Base-by-base conservation (phyloP, 2,329 filamentous ascomycete genomes). In the Fusarium sp. region DNA sequence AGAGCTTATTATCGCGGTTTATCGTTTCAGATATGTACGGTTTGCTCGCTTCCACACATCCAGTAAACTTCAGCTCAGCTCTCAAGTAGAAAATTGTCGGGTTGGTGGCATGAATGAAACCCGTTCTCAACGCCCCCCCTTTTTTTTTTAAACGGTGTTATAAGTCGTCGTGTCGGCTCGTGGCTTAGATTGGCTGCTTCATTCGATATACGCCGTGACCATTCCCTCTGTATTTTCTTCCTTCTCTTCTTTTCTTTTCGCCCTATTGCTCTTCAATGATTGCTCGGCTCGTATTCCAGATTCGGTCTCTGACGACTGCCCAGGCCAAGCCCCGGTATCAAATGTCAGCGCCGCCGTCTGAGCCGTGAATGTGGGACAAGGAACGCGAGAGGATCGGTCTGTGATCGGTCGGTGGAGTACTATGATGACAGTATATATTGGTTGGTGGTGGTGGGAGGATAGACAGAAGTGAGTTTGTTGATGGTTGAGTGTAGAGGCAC, bases 331-430 rank as follows among this genome's bases (percentile, higher is more conserved):
- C 65, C 62, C 56, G 33, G 42, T 45, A 36, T 63, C 57, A 35
- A 66, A 41, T 66, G 61, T 61, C 68, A 73, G 73, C 72, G 63
- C 71, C 72, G 63, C 71, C 69, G 71, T 70, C 55, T 57, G 70
- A 71, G 50, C 55, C 59, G 68, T 51, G 42, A 54, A 38, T 54
- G 73, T 73, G 67, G 70, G 70, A 74, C 48, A 30, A 47, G 53
- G 30, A 63, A 55, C 60, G 60, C 63, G 57, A 60, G n/a, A 24
- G 55, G 53, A 59, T 55, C 57, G 35, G 58, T 44, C 31, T n/a
- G n/a, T 48, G 55, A 33, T 53, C 61, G 33, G 48, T 65, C 18
- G 54, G 56, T 56, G 54, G 71, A 72, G 70, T 55, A 64, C 22
- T 16, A n/a, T 13, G 63, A 61, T 31, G 9, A 68, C 56, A 50